Percentiles rank a stretch among this genome's conserved stretches.
These are phyloP conservation scores for Fusarium algeriense DNA, from an alignment of 2,329 filamentous ascomycete species.

Conservation along the genomic window DNA sequence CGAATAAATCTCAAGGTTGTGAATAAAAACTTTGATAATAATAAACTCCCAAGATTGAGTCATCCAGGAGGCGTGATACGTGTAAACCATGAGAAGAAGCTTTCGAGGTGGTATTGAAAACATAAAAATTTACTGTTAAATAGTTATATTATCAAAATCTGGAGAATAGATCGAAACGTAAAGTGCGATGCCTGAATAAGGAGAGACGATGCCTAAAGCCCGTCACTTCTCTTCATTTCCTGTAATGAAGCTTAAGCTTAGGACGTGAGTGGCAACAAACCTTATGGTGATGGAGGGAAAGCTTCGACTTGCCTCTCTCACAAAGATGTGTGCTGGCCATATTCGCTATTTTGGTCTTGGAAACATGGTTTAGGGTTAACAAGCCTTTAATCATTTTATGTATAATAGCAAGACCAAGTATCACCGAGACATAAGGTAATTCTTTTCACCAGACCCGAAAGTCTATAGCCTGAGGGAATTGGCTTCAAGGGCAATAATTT, in stretches of 20 bases:
- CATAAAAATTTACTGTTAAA: background rate
- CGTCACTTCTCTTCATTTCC: background rate
- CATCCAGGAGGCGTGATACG: background rate
- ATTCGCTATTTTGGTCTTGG: background rate
- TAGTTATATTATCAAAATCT: no score
- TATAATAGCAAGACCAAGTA: no score
- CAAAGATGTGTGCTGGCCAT: background rate
- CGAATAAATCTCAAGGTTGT: background rate
- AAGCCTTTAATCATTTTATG: background rate
- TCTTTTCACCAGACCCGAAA: no score
- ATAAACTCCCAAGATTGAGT: background rate
- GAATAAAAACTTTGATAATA: background rate
- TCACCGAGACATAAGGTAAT: no score
- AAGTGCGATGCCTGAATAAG: background rate
- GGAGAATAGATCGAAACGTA: no score
- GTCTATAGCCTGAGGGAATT: no score
- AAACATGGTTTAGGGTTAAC: background rate
- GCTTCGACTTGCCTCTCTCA: background rate
- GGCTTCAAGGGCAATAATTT: background rate
- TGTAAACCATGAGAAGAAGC: background rate
- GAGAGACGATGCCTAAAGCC: background rate
- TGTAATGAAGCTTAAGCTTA: background rate
- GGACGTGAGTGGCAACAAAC: background rate
- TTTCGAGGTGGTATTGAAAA: background rate
- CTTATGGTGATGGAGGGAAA: background rate